Evolutionary conservation across 2,329 filamentous ascomycete genomes (phyloP).

Genomic region (Ophiostoma novo-ulmi): DNA sequence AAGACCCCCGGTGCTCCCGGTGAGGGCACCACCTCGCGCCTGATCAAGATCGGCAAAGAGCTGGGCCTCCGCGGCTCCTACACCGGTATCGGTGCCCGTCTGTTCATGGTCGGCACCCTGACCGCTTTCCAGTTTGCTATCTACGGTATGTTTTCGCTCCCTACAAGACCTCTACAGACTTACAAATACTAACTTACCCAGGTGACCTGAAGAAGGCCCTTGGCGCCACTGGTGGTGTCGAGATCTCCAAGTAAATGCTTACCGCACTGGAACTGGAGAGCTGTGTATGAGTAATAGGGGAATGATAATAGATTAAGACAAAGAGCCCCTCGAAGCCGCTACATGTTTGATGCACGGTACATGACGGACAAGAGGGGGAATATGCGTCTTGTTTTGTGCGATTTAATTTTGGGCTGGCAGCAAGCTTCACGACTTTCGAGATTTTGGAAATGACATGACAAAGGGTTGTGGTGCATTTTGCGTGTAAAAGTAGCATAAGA

Average conservation of each 20-base stretch:
- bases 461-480: slow-evolving; percentile 6
- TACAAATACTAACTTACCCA: slow-evolving; percentile 19
- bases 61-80: slow-evolving; percentile 69
- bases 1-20: slow-evolving; percentile 76
- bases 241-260: slow-evolving; percentile 51
- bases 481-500: slow-evolving; percentile 22
- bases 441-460: neutral
- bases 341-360: too few species aligned
- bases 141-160: slow-evolving; percentile 48
- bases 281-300: slow-evolving; percentile 9
- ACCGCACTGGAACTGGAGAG: neutral
- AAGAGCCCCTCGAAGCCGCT: neutral
- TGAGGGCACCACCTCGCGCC: slow-evolving; percentile 67
- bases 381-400: slow-evolving; percentile 6
- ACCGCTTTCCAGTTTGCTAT: slow-evolving; percentile 77
- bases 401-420: slow-evolving; percentile 12
- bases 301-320: slow-evolving; percentile 12
- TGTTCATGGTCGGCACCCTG: slow-evolving; percentile 55
- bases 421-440: neutral
- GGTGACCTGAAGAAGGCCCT: slow-evolving; percentile 60
- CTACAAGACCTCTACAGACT: neutral
- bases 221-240: slow-evolving; percentile 69
- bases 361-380: neutral
- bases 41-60: slow-evolving; percentile 77
- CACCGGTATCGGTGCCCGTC: slow-evolving; percentile 65